Conservation (phyloP, 2,329 filamentous ascomycete species). For the Blastomyces gilchristii region DNA sequence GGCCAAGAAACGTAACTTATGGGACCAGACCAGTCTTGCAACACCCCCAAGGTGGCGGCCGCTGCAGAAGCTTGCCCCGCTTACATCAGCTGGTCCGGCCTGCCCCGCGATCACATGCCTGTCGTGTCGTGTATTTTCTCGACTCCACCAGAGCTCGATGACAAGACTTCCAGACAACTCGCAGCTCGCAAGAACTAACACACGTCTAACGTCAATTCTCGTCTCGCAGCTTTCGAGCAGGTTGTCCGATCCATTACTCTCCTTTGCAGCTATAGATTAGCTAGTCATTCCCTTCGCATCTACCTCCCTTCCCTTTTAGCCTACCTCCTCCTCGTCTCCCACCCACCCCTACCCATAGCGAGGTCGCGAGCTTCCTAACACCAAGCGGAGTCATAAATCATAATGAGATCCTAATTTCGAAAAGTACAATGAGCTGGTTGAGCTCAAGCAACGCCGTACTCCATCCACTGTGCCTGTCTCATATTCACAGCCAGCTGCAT, state of each 20-base stretch:
- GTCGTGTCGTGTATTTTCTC: no score
- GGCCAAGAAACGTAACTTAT: no score
- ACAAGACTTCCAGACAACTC: background rate
- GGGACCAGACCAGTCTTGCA: no score
- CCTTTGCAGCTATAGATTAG: background rate
- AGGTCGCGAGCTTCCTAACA: background rate
- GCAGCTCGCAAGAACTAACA: background rate
- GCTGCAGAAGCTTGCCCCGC: background rate
- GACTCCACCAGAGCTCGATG: background rate
- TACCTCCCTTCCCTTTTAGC: background rate
- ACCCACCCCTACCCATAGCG: no score
- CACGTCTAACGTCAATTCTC: background rate
- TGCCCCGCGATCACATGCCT: conserved; percentile 2
- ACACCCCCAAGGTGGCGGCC: no score
- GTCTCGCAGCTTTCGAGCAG: background rate
- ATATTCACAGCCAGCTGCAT: background rate
- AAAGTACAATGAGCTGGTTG: conserved; percentile 5
- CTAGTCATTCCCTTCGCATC: background rate
- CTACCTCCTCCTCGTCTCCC: background rate
- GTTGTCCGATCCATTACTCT: background rate
- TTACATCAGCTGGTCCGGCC: background rate
- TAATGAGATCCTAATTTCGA: background rate
- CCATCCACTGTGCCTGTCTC: background rate
- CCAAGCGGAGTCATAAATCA: background rate
- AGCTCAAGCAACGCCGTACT: background rate